Base-by-base conservation (phyloP, 106 monocot species). In the Phalaenopsis aphrodite region DNA sequence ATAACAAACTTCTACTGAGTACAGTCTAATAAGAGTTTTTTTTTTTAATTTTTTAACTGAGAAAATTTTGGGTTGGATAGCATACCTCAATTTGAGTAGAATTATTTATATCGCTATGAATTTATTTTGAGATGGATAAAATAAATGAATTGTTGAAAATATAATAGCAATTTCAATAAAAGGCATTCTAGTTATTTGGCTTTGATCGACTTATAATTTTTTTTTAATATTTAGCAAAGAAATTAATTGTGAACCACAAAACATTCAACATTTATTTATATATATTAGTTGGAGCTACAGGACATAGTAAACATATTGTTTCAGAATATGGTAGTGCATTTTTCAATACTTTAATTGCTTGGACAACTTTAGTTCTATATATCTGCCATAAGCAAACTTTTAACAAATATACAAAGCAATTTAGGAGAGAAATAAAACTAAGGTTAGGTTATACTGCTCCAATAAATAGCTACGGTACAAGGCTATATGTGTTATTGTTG, bases 271-370 rank as follows among this genome's bases (percentile, higher is more conserved):
- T 55, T n/a, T 80, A 30, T n/a, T 52, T 55, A 49, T 18, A 24
- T 9, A 24, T 41, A 18, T 42, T 57, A 69, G 38, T 69, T 10
- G 38, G 39, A 69, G n/a, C n/a, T 16, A 39, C 30, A 10, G 38
- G 38, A 21, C 24, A 64, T 0, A 38, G 15, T 14, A 41, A 45
- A 16, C 19, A 45, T 45, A 90, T 87, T 81, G 85, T 79, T 24
- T 56, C 80, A 66, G 83, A 82, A 56, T 24, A 74, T 81, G 87
- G 87, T 11, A 87, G 47, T 36, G 79, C 78, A 9, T 77, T 85
- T 82, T 85, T 69, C 45, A 90, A 77, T 43, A 79, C 85, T 77
- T 82, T 87, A 52, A 90, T 84, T 82, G 76, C 87, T 79, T 85
- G 81, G 24, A 76, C 5, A 65, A 90, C 83, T 77, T 79, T 90